A percentile compares a stretch with the other conserved stretches of the same genome.
Evolutionary conservation across 441 rosid species (phyloP).

Genomic region (Corymbia citriodora): DNA sequence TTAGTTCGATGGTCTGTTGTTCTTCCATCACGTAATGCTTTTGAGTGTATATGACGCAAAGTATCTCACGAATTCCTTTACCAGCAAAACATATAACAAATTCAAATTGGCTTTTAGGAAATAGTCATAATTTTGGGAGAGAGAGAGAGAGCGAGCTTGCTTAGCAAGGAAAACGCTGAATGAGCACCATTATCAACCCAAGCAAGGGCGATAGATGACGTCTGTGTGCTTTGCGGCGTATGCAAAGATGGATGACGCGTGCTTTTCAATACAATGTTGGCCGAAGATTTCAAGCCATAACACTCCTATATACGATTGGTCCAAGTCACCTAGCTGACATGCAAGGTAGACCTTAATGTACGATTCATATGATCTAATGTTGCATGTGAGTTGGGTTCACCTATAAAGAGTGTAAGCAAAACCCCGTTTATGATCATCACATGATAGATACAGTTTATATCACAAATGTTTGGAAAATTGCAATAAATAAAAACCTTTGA

Average conservation of each 20-base stretch:
- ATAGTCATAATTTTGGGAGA: neutral
- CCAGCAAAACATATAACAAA: neutral
- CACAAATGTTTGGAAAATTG: neutral
- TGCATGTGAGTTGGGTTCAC: neutral
- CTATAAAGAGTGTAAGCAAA: rapidly evolving
- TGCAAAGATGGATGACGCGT: neutral
- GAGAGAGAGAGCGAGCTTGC: no score
- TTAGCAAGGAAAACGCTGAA: no score
- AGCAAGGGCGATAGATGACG: neutral
- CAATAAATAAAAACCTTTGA: neutral
- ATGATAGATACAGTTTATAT: neutral
- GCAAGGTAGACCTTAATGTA: neutral
- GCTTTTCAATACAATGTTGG: neutral
- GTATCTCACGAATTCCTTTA: neutral
- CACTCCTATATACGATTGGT: neutral
- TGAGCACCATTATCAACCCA: neutral
- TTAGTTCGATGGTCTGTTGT: neutral
- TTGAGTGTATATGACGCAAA: no score
- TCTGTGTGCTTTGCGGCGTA: neutral
- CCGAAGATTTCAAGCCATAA: neutral
- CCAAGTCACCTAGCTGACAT: neutral
- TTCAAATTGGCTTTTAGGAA: neutral
- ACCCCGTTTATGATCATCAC: neutral
- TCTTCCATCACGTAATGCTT: no score
- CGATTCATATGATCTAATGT: neutral